Evolutionary conservation across 192 early-diverging fungal genomes (phyloP).

Genomic region (Helicostylum pulchrum): DNA sequence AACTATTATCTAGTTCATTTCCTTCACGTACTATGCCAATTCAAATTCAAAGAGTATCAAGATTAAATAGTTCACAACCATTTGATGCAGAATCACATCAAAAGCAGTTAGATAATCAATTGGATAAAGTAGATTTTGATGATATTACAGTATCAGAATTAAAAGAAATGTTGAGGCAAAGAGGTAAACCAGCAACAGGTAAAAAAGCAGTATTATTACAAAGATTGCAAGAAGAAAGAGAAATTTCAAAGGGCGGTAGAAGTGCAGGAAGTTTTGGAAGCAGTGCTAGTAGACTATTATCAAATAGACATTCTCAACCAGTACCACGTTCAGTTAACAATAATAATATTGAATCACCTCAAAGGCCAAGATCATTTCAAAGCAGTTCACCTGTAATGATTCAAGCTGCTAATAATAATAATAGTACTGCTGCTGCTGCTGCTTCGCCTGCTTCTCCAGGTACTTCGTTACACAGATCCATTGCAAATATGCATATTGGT

Average conservation of each 20-base stretch:
- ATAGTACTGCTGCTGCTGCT: not conserved
- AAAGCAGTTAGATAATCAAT: slow-evolving; percentile 58
- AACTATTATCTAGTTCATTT: slow-evolving; percentile 8
- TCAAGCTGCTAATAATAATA: not conserved
- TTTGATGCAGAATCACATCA: slow-evolving; percentile 49
- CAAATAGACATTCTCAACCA: not conserved
- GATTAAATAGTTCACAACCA: slow-evolving; percentile 1
- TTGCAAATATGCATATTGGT: slow-evolving; percentile 33
- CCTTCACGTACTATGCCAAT: slow-evolving; percentile 33
- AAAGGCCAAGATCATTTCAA: not conserved
- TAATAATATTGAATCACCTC: too few species aligned
- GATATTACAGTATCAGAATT: slow-evolving; percentile 74
- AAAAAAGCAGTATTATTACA: slow-evolving; percentile 72
- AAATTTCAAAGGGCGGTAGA: slow-evolving; percentile 41
- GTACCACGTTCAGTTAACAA: too few species aligned
- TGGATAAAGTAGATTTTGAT: slow-evolving; percentile 65
- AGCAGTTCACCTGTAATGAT: not conserved
- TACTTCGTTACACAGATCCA: slow-evolving; percentile 29
- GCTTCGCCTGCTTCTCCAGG: slow-evolving; percentile 4
- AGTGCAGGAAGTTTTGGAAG: not conserved
- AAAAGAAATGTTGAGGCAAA: slow-evolving; percentile 67
- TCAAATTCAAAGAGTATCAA: slow-evolving; percentile 27
- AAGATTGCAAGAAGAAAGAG: slow-evolving; percentile 60
- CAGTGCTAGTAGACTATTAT: not conserved
- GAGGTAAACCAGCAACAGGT: slow-evolving; percentile 64